Evolutionary conservation across 1,139 yeast species (phyloP), one percentile per base, ranked within the genome.

Genomic region (Geotrichum cucujoidarum): DNA sequence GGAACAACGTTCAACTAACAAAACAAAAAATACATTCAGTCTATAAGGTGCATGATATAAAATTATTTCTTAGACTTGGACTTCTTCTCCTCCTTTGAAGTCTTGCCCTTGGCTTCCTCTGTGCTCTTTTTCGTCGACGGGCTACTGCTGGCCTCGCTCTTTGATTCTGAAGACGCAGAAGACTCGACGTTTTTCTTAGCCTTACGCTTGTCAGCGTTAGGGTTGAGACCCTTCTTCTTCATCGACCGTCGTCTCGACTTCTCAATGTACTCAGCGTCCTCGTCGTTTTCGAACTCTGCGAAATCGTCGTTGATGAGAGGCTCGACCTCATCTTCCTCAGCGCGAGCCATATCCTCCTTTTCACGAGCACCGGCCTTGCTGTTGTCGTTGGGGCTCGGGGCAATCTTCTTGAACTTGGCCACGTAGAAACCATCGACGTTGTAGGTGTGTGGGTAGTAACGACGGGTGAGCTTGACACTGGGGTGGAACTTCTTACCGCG

Each of bases 381-480:
- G 51, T 80, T 60, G 47, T 63, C 67, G 43, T 60, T 57, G 27
- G 90, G 83, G 54, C 95, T 82, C 52, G 96, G 75, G 1, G 92
- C 95, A 55, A 80, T 81, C 77, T 94, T 94, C 70, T 87, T 81
- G 73, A 94, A 87, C 66, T 92, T 92, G 52, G 99, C 98, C 53
- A 94, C 98, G 66, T 74, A 94, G 75, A 94, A 94, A 32, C 99
- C 99, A 70, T 94, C 99, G 48, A 94, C 98, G 67, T 94, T 94
- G 67, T 92, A 92, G 29, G 95, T 90, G 68, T 94, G 99, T 48
- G 99, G 99, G 66, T 92, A 94, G 68, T 92, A 94, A 68, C 99
- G 81, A 72, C 96, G 82, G 1, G 98, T 89, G 59, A 90, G 72
- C 44, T 79, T 78, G 50, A 92, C 68, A 57, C 80, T 79, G 46